Conservation (phyloP, 306 rosid genomes). For the Spatholobus suberectus region DNA sequence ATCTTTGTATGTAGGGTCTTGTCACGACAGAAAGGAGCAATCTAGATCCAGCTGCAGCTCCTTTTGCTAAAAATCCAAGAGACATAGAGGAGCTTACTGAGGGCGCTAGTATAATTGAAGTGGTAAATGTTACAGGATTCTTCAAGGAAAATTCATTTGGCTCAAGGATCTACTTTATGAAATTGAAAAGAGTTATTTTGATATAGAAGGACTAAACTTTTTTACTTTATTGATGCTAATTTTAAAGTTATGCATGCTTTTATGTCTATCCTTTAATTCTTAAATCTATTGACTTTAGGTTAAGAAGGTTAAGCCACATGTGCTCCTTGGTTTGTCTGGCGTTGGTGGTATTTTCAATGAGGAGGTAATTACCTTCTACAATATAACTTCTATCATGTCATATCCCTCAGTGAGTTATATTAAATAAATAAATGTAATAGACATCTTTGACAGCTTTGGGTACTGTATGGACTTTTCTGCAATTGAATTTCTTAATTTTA, state of each 20-base stretch:
- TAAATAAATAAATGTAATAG: constrained; percentile 31
- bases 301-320: constrained; percentile 90
- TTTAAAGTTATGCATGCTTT: constrained; percentile 25
- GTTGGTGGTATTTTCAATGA: constrained; percentile 93
- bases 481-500: constrained; percentile 45
- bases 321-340: constrained; percentile 96
- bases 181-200: constrained; percentile 30
- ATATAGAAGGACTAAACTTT: constrained; percentile 15
- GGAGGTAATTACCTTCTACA: constrained; percentile 67
- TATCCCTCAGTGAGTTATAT: not conserved
- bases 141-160: constrained; percentile 21
- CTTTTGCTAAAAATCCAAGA: constrained; percentile 83
- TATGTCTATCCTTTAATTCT: constrained; percentile 27
- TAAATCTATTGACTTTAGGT: constrained; percentile 61
- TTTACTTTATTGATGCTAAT: constrained; percentile 29
- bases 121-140: constrained; percentile 66
- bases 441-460: constrained; percentile 35
- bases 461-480: constrained; percentile 32
- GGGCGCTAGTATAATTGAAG: constrained; percentile 90
- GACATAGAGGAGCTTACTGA: constrained; percentile 82
- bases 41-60: constrained; percentile 86
- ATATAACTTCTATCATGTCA: constrained; percentile 33
- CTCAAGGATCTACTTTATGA: constrained; percentile 16
- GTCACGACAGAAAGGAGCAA: constrained; percentile 81
- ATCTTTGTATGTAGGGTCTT: constrained; percentile 77